These are phyloP conservation scores for Scenedesmus sp. DNA, from an alignment of 163 green algal genomes.

Conservation along the genomic window DNA sequence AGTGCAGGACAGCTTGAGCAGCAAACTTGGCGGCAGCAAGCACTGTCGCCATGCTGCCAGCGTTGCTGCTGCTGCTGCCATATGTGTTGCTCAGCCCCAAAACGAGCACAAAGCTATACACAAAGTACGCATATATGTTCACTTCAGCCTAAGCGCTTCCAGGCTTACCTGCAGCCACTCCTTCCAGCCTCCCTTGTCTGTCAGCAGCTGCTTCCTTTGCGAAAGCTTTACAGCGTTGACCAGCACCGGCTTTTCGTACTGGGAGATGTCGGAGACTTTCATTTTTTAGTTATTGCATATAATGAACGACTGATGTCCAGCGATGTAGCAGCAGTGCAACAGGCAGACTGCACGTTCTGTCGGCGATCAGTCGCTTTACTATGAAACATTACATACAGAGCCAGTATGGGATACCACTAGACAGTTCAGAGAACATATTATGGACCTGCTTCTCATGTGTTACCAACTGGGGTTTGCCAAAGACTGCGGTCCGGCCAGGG, in stretches of 20 bases:
- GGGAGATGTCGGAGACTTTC: background rate
- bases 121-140: background rate
- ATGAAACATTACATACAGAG: too few relatives aligned
- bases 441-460: background rate
- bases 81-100: too few relatives aligned
- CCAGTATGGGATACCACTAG: too few relatives aligned
- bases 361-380: too few relatives aligned
- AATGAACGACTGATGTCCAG: too few relatives aligned
- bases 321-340: background rate
- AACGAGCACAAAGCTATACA: background rate
- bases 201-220: conserved; percentile 26
- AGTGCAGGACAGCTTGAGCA: background rate
- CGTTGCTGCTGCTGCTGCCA: background rate
- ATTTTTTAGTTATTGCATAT: background rate
- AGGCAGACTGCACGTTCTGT: background rate
- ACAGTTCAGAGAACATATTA: too few relatives aligned
- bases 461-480: background rate
- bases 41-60: background rate
- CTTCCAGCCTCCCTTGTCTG: background rate
- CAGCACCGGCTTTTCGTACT: conserved; percentile 31
- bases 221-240: conserved; percentile 25
- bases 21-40: background rate
- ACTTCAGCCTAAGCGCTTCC: background rate
- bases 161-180: conserved; percentile 26
- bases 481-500: background rate